A percentile compares a stretch with the other conserved stretches of the same genome.
These are phyloP conservation scores for Aspergillus sp. DNA, from an alignment of 2,329 filamentous ascomycete genomes.

Conservation along the genomic window DNA sequence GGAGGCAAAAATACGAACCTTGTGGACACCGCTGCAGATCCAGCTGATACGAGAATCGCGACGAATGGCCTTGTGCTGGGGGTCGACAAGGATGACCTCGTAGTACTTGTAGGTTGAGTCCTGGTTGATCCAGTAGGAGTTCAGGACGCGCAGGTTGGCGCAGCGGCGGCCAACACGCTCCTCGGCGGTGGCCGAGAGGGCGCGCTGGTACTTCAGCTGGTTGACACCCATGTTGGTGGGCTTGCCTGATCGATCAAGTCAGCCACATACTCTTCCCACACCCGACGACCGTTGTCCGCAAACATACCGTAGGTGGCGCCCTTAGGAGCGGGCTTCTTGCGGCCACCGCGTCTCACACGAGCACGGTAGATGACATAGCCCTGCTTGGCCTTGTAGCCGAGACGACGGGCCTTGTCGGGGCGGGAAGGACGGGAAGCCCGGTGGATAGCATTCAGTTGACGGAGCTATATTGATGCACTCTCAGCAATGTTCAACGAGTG, in stretches of 20 bases:
- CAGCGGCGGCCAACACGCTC: slow-evolving; percentile 99
- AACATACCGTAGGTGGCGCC: slow-evolving; percentile 94
- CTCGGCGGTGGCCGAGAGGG: slow-evolving; percentile 93
- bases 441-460: slow-evolving; percentile 99
- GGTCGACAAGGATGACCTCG: slow-evolving; percentile 99
- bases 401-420: slow-evolving; percentile 98
- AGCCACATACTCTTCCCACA: too few species aligned
- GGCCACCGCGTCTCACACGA: slow-evolving; percentile 95
- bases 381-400: slow-evolving; percentile 99
- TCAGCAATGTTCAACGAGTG: slow-evolving; percentile 99
- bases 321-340: slow-evolving; percentile 93
- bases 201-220: slow-evolving; percentile 99
- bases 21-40: slow-evolving; percentile 99
- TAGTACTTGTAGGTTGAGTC: slow-evolving; percentile 99
- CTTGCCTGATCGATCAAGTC: slow-evolving; percentile 66
- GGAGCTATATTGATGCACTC: slow-evolving; percentile 99
- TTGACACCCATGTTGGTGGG: slow-evolving; percentile 99
- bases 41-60: slow-evolving; percentile 99
- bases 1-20: slow-evolving; percentile 45
- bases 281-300: too few species aligned
- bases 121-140: slow-evolving; percentile 99
- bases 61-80: slow-evolving; percentile 99
- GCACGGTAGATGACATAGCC: slow-evolving; percentile 99
- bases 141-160: slow-evolving; percentile 97
- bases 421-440: slow-evolving; percentile 95